Conservation (phyloP, 768 basidiomycete genomes). For the Collybiopsis luxurians region DNA sequence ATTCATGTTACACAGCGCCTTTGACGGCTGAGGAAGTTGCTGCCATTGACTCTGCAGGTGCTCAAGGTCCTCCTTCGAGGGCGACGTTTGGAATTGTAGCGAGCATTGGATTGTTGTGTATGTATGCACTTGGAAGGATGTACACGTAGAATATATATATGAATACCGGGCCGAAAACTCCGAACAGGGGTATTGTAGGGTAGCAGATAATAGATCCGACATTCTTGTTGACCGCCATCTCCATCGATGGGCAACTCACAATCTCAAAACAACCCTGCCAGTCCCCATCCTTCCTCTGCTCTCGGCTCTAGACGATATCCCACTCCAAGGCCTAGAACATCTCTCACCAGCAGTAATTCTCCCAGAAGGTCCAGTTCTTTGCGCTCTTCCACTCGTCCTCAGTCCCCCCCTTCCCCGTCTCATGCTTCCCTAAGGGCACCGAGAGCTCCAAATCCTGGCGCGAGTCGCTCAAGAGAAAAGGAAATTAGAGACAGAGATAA, state of each 20-base stretch:
- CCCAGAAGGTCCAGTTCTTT: not conserved
- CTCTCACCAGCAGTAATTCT: not conserved
- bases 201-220: too few species aligned
- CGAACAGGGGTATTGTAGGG: too few species aligned
- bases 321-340: not conserved
- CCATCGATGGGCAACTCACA: conserved; percentile 2
- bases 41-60: conserved; percentile 63
- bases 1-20: conserved; percentile 31
- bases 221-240: too few species aligned
- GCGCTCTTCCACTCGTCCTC: not conserved
- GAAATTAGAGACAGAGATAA: not conserved
- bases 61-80: conserved; percentile 41
- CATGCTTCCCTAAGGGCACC: not conserved
- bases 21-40: conserved; percentile 57
- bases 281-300: not conserved
- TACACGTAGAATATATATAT: too few species aligned
- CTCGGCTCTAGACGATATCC: not conserved
- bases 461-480: not conserved
- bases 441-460: too few species aligned
- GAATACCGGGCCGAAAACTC: too few species aligned
- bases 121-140: too few species aligned
- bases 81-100: too few species aligned
- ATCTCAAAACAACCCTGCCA: not conserved
- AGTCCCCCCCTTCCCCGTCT: not conserved
- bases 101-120: too few species aligned